Base-by-base conservation (phyloP, 805 yeast genomes). In the Sugiyamaella chiloensis region DNA sequence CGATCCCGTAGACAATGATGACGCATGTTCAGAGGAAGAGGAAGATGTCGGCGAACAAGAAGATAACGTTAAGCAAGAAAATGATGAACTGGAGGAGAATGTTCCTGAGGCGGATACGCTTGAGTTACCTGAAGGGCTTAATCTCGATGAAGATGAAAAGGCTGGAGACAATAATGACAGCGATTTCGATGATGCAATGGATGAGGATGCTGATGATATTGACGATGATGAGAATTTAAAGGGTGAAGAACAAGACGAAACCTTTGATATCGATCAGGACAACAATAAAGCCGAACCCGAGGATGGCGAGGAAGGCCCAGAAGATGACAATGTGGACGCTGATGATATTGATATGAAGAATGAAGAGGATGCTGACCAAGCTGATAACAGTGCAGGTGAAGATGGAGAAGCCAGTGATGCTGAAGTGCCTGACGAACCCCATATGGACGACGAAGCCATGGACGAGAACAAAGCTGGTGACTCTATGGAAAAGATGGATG, bases 91-190 rank as follows among this genome's bases (percentile, higher is more conserved):
- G 44, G 95, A 87, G 39, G 78, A 79, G 14, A 70, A 81, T 49
- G 87, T 83, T 40, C 91, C 90, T 16, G 96, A 93, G 62, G 72
- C 81, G 4, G 98, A 93, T 51, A 81, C 90, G 2, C 70, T 91
- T 54, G 96, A 93, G 19, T 71, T 91, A 24, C 97, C 98, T 0
- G 98, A 93, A 12, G 96, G 90, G 58, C 78, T 91, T 74, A 81
- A 91, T 56, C 70, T 91, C 24, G 98, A 91, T 60, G n/a, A n/a
- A n/a, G n/a, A n/a, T n/a, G n/a, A n/a, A n/a, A n/a, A n/a, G n/a
- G n/a, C n/a, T n/a, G n/a, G n/a, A n/a, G 81, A 82, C 1, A 75
- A 66, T 4, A 74, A 72, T n/a, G 74, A 69, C 1, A 76, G 70
- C 5, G 74, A 69, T 6, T 68, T 64, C 2, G 68, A 63, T 21